Conservation (phyloP, 2,329 filamentous ascomycete species). For the Exophiala oligosperma region DNA sequence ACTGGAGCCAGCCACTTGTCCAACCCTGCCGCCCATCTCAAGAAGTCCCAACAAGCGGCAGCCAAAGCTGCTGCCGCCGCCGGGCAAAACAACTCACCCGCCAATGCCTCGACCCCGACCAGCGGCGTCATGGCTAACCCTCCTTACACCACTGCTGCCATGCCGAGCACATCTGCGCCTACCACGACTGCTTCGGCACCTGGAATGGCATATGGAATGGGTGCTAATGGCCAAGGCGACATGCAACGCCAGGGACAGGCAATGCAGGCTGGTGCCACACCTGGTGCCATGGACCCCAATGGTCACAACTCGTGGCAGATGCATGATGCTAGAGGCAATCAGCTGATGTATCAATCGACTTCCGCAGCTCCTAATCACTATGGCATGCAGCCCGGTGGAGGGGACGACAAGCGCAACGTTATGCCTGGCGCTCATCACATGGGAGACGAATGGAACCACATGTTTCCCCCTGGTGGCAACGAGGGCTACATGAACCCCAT, state of each 20-base stretch:
- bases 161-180: conserved; percentile 28
- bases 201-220: conserved; percentile 27
- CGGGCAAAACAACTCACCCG: conserved; percentile 10
- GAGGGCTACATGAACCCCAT: conserved; percentile 63
- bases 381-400: conserved; percentile 25
- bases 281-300: conserved; percentile 25
- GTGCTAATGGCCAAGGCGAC: conserved; percentile 24
- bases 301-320: conserved; percentile 40
- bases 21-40: conserved; percentile 85
- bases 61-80: conserved; percentile 26
- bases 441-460: conserved; percentile 70
- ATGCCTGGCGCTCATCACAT: conserved; percentile 59
- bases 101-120: conserved; percentile 21
- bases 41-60: conserved; percentile 60
- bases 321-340: conserved; percentile 44
- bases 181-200: conserved; percentile 26
- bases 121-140: conserved; percentile 26
- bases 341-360: conserved; percentile 30
- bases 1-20: conserved; percentile 93
- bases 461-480: conserved; percentile 74
- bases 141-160: conserved; percentile 27
- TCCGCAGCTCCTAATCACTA: conserved; percentile 27
- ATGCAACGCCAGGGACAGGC: conserved; percentile 27
- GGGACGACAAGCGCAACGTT: conserved; percentile 46
- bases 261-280: conserved; percentile 23